Percentiles rank a stretch among this genome's conserved stretches.
Conservation (phyloP, 805 yeast species). For the Sugiyamaella marilandica region DNA sequence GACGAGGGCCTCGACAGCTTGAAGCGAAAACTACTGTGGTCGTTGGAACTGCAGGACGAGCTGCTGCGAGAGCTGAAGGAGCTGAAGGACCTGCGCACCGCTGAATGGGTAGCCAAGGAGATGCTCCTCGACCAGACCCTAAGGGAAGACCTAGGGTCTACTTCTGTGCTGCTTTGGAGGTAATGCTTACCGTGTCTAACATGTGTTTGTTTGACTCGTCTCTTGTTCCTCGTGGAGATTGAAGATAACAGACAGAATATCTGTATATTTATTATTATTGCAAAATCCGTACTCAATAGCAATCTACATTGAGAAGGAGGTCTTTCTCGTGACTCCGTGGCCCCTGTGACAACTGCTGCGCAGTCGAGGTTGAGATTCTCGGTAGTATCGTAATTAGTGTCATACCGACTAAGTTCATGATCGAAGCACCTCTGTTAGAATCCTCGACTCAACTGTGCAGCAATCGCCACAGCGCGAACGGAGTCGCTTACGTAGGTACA, state of each 20-base stretch:
- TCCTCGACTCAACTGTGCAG: too few species aligned
- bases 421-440: too few species aligned
- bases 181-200: too few species aligned
- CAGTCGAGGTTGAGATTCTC: too few species aligned
- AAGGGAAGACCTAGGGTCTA: slow-evolving; percentile 1
- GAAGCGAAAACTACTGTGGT: slow-evolving; percentile 32
- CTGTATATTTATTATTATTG: background rate
- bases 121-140: slow-evolving; percentile 29
- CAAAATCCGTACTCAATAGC: too few species aligned
- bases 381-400: too few species aligned
- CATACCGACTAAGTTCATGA: too few species aligned
- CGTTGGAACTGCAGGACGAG: slow-evolving; percentile 23
- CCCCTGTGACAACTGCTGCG: too few species aligned
- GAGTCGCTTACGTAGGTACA: too few species aligned
- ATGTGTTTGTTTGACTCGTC: background rate
- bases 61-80: slow-evolving; percentile 24
- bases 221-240: background rate
- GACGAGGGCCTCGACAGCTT: slow-evolving; percentile 21
- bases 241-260: background rate
- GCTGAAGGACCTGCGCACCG: slow-evolving; percentile 18
- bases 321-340: too few species aligned
- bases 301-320: too few species aligned
- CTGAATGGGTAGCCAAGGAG: slow-evolving; percentile 36
- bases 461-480: too few species aligned
- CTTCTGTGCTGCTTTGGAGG: background rate